Evolutionary conservation across 441 rosid genomes (phyloP), one percentile per base, ranked within the genome.

Genomic region (Eutrema salsugineum): DNA sequence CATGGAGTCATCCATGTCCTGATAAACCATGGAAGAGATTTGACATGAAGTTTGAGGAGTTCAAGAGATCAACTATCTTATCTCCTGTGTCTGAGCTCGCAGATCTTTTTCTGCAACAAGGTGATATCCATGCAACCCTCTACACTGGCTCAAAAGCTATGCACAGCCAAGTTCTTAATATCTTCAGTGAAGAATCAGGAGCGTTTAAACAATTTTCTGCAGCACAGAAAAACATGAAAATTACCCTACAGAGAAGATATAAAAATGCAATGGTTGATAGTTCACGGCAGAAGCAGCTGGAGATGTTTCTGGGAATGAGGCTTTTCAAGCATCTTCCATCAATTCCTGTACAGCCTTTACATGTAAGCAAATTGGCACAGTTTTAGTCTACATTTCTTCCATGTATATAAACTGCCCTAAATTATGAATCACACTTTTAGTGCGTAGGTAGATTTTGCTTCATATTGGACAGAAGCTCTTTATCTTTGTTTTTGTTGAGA

Each of bases 121-220:
- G 99, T 68, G 99, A 93, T 87, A 87, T 91, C 71, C 98, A 91
- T 77, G 99, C 99, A 48, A 95, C 97, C 33, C 99, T 95, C 19
- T 93, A 95, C 78, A 95, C 99, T 62, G 98, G 99, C 61, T 95
- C 98, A 17, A 91, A 95, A 86, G 99, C 99, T 44, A 95, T 95
- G 98, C 99, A 95, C 80, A 91, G 98, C 83, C 99, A 95, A 83
- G 87, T 95, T 81, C 97, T 95, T 36, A 89, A 78, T 80, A 95
- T 95, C 77, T 95, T 95, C 84, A 91, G 83, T 72, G 99, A 95
- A 79, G 99, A 95, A 81, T 81, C 93, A 16, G 98, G 92, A 66
- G 91, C 90, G 57, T 91, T 83, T 76, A 91, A 91, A 78, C 97
- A 93, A 85, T 91, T 91, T 62, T 87, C 99, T 68, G 97, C 86